Percentiles rank a stretch among this genome's conserved stretches.
phyloP scores from a whole-genome alignment of 208 protist genomes.

The Acanthamoeba polyphaga region DNA sequence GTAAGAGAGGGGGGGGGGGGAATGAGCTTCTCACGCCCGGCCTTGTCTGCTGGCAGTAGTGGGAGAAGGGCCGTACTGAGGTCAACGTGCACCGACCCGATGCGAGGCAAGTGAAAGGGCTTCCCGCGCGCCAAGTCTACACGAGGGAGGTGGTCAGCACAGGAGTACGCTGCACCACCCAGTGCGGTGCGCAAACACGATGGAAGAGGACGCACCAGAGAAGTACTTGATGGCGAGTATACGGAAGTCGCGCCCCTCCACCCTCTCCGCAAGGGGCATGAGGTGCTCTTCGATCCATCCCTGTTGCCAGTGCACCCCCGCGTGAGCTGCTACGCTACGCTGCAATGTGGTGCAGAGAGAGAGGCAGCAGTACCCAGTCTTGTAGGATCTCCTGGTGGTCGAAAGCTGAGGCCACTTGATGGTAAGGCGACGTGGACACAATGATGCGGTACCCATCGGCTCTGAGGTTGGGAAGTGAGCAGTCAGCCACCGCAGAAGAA shows the following conservation, averaged over 20 bases:
- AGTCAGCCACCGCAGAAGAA: background rate
- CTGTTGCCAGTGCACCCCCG: background rate
- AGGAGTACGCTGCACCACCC: too few relatives aligned
- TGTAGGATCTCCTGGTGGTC: conserved; percentile 39
- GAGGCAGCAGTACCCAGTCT: conserved; percentile 5
- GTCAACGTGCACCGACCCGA: conserved; percentile 4
- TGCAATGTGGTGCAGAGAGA: background rate
- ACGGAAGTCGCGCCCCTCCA: conserved; percentile 24
- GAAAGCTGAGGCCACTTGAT: conserved; percentile 13
- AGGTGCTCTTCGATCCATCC: conserved; percentile 49
- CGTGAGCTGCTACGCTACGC: background rate
- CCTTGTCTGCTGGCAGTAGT: background rate
- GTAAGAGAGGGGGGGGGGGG: background rate
- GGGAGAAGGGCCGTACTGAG: background rate
- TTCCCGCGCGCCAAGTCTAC: conserved; percentile 51
- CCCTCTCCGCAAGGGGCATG: conserved; percentile 21
- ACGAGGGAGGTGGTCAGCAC: too few relatives aligned
- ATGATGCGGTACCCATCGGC: conserved; percentile 63
- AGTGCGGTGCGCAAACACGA: background rate
- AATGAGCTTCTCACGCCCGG: background rate
- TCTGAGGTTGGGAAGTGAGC: background rate
- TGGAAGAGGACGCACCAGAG: background rate
- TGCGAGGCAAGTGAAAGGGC: background rate
- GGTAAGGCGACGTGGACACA: background rate
- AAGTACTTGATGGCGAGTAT: conserved; percentile 42